Evolutionary conservation across 2,329 filamentous ascomycete species (phyloP), one percentile per base, ranked within the genome.

Genomic region (Trichophyton equinum): DNA sequence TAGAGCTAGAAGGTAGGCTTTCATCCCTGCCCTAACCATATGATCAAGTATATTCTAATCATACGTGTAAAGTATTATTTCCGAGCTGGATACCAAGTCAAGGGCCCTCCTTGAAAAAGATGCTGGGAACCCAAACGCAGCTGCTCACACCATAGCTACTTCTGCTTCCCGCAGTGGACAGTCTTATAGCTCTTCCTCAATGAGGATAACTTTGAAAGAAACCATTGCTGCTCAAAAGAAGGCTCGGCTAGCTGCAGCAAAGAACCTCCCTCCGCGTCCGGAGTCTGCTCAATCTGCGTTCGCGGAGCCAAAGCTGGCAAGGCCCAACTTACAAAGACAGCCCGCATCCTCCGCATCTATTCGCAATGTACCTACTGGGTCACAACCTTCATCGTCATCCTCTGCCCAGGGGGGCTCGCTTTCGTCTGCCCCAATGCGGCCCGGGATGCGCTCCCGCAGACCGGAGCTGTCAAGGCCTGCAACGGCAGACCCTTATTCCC

Each of bases 191-290:
- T 22, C 80, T 18, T 58, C 69, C 46, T 86, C 85, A 64, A 81
- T 84, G 13, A 72, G 80, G 42, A 75, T 74, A 9, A 88, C 88
- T 9, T 74, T 96, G 27, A 86, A 89, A 64, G 91, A 96, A 68
- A 80, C 89, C 2, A 91, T 96, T 79, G 77, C 90, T 68, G 91
- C 90, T 4, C 87, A 92, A 70, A 91, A 90, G 75, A 89, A 77
- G 62, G 81, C 79, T 57, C 68, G 76, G 60, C 46, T 69, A 15
- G 74, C 74, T 49, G 74, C 74, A 46, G 67, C 71, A 11, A 75
- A 75, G 65, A 71, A 72, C 62, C 70, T 78, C 55, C 77, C 78
- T 22, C 77, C 81, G 56, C 77, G 81, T 18, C 81, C 82, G n/a
- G 81, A 75, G 67, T 83, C 82, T 63, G 81, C 81, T 57, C 81